Conservation (phyloP, 495 filamentous ascomycete genomes). For the Penicillium pulvis region DNA sequence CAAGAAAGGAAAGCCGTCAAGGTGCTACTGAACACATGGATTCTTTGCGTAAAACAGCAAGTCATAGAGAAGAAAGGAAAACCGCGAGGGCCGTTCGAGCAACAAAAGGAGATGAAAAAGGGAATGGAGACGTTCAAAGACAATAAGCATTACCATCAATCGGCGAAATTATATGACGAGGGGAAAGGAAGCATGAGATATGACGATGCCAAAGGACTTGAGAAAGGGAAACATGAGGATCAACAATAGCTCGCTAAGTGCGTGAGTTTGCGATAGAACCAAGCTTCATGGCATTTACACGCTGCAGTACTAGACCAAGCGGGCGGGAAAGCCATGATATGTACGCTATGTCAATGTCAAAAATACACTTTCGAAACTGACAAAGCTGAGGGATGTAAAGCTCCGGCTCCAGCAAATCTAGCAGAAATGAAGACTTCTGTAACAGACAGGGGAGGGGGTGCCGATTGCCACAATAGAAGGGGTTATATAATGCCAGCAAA, state of each 20-base stretch:
- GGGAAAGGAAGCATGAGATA: constrained; percentile 5
- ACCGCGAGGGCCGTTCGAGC: constrained; percentile 1
- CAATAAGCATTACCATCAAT: constrained; percentile 20
- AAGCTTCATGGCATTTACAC: constrained; percentile 18
- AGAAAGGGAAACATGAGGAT: not conserved
- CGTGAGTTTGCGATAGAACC: constrained; percentile 12
- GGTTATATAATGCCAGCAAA: constrained; percentile 25
- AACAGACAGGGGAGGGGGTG: constrained; percentile 18
- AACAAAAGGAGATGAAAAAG: constrained; percentile 12
- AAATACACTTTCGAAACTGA: constrained; percentile 17
- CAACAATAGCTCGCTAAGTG: constrained; percentile 22
- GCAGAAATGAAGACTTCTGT: not conserved
- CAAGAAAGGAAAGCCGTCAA: constrained; percentile 13
- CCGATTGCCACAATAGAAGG: constrained; percentile 26
- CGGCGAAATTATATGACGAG: constrained; percentile 15
- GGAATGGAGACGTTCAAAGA: constrained; percentile 6
- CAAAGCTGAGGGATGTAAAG: constrained; percentile 26
- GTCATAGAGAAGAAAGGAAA: constrained; percentile 3
- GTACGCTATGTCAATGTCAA: constrained; percentile 26
- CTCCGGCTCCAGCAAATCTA: not conserved
- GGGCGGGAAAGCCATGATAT: constrained; percentile 18
- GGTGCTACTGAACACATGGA: constrained; percentile 1
- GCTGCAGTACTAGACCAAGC: constrained; percentile 13
- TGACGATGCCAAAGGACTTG: constrained; percentile 4
- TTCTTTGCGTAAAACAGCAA: constrained; percentile 10